These are phyloP conservation scores for Calonectria honghensis DNA, from an alignment of 2,329 filamentous ascomycete genomes.

Conservation along the genomic window DNA sequence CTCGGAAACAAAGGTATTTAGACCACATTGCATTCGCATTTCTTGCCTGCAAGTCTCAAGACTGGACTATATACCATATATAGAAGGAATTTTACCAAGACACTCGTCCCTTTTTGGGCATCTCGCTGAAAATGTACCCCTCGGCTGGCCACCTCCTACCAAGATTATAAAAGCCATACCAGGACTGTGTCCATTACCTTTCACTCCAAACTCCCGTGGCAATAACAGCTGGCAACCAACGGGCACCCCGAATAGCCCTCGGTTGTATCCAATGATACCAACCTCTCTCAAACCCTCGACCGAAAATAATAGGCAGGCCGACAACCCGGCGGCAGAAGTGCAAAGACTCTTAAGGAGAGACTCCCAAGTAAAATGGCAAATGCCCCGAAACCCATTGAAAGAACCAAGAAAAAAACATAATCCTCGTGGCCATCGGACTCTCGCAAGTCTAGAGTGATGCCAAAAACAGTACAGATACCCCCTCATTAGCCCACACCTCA, in stretches of 20 bases:
- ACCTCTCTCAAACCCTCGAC: conserved; percentile 2
- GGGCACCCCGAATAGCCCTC: conserved; percentile 13
- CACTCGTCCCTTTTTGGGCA: conserved; percentile 21
- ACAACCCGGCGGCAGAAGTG: conserved; percentile 15
- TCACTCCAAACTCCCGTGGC: conserved; percentile 37
- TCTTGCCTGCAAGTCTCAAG: conserved; percentile 34
- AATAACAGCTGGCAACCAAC: conserved; percentile 16
- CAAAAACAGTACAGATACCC: conserved; percentile 6
- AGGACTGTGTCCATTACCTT: conserved; percentile 30
- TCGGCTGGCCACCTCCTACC: conserved; percentile 22
- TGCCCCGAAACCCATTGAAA: conserved; percentile 22
- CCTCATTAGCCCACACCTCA: background rate
- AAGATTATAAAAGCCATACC: conserved; percentile 37
- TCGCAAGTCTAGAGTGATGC: background rate
- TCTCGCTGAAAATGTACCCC: conserved; percentile 29
- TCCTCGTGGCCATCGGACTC: conserved; percentile 11
- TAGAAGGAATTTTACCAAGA: conserved; percentile 29
- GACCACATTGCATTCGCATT: conserved; percentile 28
- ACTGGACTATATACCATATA: conserved; percentile 39
- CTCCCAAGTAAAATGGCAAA: conserved; percentile 18
- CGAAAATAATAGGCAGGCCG: conserved; percentile 1
- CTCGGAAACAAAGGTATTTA: background rate
- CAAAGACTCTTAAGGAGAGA: conserved; percentile 4
- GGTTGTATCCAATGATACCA: conserved; percentile 34
- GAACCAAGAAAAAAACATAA: conserved; percentile 5